Evolutionary conservation across 148 eudicot species (phyloP).

Genomic region (Rhododendron vialii): DNA sequence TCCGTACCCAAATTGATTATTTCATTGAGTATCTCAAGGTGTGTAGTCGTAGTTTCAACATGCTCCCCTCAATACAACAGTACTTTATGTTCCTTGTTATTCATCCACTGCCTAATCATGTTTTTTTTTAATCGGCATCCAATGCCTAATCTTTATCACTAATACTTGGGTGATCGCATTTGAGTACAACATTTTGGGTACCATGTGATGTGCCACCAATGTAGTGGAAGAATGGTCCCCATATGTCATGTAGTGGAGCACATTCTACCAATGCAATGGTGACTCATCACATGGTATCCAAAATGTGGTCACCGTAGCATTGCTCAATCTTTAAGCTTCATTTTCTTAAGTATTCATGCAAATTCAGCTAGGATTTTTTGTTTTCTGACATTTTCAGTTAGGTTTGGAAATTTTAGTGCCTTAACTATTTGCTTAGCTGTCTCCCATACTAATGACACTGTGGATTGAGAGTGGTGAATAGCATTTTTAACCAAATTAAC

Average conservation of each 20-base stretch:
- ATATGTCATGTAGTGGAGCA: neutral
- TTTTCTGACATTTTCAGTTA: neutral
- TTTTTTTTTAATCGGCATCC: neutral
- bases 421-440: neutral
- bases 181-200: too few species aligned
- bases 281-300: neutral
- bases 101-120: neutral
- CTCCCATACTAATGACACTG: neutral
- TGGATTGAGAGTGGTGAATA: neutral
- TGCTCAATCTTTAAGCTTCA: neutral
- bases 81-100: neutral
- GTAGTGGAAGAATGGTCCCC: neutral
- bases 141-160: neutral
- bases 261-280: neutral
- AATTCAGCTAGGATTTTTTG: neutral
- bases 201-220: neutral
- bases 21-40: conserved; percentile 70
- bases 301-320: neutral
- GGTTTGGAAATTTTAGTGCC: neutral
- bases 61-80: neutral
- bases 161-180: too few species aligned
- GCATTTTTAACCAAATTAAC: too few species aligned
- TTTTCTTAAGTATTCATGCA: neutral
- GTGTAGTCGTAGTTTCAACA: conserved; percentile 12
- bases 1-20: conserved; percentile 66